A percentile compares a stretch with the other conserved stretches of the same genome.
Evolutionary conservation across 2,329 filamentous ascomycete genomes (phyloP).

Genomic region (Sclerotinia nivalis): DNA sequence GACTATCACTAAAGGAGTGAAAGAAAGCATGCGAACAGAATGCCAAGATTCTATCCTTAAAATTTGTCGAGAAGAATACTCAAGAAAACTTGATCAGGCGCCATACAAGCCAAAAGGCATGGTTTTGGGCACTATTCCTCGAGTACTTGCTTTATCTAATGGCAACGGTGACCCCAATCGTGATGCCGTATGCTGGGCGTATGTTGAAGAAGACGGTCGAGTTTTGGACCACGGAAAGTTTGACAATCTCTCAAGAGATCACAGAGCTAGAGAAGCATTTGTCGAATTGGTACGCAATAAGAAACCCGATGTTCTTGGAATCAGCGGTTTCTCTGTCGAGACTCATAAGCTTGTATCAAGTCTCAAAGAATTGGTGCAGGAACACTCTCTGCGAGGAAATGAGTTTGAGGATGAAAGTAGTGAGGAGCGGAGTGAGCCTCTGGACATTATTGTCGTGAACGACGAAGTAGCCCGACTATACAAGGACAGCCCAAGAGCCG

Average conservation of each 20-base stretch:
- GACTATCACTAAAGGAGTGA: conserved; percentile 86
- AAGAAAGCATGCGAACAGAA: conserved; percentile 88
- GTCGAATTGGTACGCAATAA: conserved; percentile 76
- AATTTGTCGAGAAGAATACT: conserved; percentile 84
- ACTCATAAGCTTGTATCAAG: conserved; percentile 82
- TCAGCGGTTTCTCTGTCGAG: conserved; percentile 87
- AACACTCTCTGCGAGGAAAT: conserved; percentile 74
- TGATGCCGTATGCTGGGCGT: conserved; percentile 87
- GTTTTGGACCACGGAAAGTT: conserved; percentile 89
- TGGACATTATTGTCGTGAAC: conserved; percentile 90
- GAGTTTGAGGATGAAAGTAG: conserved; percentile 83
- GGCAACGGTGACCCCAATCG: conserved; percentile 72
- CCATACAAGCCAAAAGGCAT: conserved; percentile 95
- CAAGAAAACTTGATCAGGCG: conserved; percentile 87
- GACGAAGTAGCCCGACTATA: conserved; percentile 97
- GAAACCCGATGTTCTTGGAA: conserved; percentile 84
- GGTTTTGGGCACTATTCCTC: conserved; percentile 81
- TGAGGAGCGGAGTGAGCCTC: conserved; percentile 72
- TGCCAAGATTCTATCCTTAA: conserved; percentile 93
- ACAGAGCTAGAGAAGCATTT: conserved; percentile 66
- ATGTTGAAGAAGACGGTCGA: conserved; percentile 88
- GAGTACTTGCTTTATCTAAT: conserved; percentile 84
- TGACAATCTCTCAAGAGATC: conserved; percentile 72
- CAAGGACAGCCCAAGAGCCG: conserved; percentile 81
- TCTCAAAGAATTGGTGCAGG: conserved; percentile 73